A percentile compares a stretch with the other conserved stretches of the same genome.
These are phyloP conservation scores for Tolypocladium sp. DNA, from an alignment of 2,329 filamentous ascomycete species.

Conservation along the genomic window DNA sequence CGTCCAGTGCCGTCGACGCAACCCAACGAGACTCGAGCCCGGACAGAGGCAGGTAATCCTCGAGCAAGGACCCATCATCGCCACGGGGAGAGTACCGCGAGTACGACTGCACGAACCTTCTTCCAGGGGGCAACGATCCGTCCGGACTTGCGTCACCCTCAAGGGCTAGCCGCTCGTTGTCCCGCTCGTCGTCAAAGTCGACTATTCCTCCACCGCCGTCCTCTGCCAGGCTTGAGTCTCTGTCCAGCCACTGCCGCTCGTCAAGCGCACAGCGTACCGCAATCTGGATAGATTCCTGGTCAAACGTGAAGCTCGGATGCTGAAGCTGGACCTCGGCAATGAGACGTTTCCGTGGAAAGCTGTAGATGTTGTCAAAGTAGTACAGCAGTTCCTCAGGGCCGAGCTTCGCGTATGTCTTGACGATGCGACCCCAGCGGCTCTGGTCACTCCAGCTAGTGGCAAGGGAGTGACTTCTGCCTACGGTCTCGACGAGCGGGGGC, in stretches of 20 bases:
- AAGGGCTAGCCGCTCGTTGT: constrained; percentile 19
- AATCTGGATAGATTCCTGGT: constrained; percentile 34
- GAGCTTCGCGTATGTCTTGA: constrained; percentile 40
- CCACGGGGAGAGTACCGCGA: constrained; percentile 29
- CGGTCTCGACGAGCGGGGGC: constrained; percentile 12
- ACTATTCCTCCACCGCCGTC: constrained; percentile 29
- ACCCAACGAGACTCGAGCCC: constrained; percentile 10
- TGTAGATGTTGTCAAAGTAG: constrained; percentile 36
- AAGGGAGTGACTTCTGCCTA: constrained; percentile 20
- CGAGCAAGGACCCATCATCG: constrained; percentile 27
- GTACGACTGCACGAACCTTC: constrained; percentile 16
- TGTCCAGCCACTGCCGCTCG: constrained; percentile 25
- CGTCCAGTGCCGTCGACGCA: constrained; percentile 4
- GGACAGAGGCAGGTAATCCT: constrained; percentile 14
- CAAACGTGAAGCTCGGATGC: constrained; percentile 32
- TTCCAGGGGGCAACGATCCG: constrained; percentile 22
- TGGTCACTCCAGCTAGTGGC: constrained; percentile 24
- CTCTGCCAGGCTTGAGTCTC: constrained; percentile 20
- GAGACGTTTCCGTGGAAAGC: constrained; percentile 34
- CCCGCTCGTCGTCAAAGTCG: constrained; percentile 29
- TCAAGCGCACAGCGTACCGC: constrained; percentile 27
- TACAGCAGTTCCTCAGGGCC: constrained; percentile 39
- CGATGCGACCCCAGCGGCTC: constrained; percentile 26
- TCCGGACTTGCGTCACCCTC: constrained; percentile 26
- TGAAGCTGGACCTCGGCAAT: constrained; percentile 29